Percentiles rank a stretch among this genome's conserved stretches.
Evolutionary conservation across 1,139 yeast species (phyloP).

Genomic region (Protomyces inouyei): DNA sequence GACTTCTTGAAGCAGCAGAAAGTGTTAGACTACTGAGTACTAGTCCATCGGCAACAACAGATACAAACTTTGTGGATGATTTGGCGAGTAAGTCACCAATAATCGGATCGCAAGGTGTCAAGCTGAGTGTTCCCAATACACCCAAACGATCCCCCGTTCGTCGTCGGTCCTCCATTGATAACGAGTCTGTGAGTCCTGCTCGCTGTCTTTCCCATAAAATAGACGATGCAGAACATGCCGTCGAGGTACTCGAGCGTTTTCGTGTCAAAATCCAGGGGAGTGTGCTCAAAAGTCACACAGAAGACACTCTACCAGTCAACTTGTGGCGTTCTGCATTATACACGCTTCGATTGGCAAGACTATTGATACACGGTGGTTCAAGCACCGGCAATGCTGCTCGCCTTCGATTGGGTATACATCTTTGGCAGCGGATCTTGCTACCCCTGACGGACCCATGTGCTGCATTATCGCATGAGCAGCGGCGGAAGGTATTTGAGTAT

Average conservation of each 20-base stretch:
- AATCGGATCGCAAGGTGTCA: background rate
- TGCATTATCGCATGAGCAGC: background rate
- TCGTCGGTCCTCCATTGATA: background rate
- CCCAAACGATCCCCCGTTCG: background rate
- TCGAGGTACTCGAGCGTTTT: background rate
- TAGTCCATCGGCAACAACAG: background rate
- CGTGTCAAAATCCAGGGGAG: background rate
- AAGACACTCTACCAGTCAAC: background rate
- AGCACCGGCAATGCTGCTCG: background rate
- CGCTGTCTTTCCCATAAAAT: background rate
- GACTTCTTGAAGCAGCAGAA: constrained; percentile 1
- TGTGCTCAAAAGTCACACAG: background rate
- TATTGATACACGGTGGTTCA: background rate
- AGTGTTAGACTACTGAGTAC: background rate
- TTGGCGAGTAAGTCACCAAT: background rate
- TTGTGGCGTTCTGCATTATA: background rate
- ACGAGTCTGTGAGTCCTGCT: background rate
- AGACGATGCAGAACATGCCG: background rate
- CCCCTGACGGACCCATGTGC: background rate
- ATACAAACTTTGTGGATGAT: background rate
- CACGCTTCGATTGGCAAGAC: background rate
- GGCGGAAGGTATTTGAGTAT: background rate
- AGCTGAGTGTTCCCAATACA: background rate
- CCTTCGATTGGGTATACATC: background rate
- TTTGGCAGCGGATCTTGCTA: background rate